Evolutionary conservation across 331 rosid genomes (phyloP).

Genomic region (Erythrophleum ivorense): DNA sequence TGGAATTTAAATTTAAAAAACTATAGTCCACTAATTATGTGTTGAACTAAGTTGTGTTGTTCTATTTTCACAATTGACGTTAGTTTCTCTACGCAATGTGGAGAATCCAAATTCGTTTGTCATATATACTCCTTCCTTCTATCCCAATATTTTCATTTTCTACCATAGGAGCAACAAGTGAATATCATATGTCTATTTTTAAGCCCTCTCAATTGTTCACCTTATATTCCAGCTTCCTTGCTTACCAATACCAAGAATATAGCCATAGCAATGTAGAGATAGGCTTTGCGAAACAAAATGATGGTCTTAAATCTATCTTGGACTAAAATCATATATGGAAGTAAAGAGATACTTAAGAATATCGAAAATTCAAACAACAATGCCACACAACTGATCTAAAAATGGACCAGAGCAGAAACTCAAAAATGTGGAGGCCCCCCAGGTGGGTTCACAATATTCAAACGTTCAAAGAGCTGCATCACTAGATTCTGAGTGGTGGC

Average conservation of each 20-base stretch:
- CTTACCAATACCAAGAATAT: not conserved
- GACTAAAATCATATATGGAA: no score
- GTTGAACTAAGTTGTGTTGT: no score
- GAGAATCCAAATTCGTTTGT: no score
- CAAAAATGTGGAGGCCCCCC: accelerated
- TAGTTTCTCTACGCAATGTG: no score
- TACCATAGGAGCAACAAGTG: not conserved
- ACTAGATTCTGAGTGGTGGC: not conserved
- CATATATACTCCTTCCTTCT: no score
- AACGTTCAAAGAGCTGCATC: not conserved
- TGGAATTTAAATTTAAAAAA: no score
- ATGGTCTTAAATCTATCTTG: not conserved
- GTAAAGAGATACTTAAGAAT: no score
- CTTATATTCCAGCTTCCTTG: not conserved
- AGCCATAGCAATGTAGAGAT: not conserved
- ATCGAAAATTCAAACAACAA: no score
- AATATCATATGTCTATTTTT: not conserved
- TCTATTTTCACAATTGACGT: no score
- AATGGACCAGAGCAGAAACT: no score
- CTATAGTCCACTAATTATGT: no score
- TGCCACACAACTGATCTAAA: no score
- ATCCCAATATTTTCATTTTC: not conserved
- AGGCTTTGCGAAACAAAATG: not conserved
- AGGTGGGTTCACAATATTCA: not conserved
- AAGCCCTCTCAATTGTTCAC: not conserved